These are phyloP conservation scores for Cucurbita moschata DNA, from an alignment of 306 rosid genomes.

Conservation along the genomic window DNA sequence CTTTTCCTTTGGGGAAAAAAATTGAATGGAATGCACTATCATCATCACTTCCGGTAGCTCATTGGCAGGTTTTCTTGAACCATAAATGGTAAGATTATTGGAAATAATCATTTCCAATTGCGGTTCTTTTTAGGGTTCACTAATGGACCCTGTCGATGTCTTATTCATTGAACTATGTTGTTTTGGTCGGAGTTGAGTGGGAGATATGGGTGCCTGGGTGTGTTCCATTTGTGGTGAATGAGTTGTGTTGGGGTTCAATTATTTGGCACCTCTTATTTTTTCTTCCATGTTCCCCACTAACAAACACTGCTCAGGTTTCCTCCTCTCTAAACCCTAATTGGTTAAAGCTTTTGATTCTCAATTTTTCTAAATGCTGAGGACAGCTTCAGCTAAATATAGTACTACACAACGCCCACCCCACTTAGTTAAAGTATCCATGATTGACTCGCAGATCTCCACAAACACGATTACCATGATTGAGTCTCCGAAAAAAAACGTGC, in stretches of 20 bases:
- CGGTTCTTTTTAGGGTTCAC: too few relatives aligned
- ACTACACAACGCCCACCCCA: neutral
- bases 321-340: neutral
- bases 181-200: neutral
- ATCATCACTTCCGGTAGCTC: neutral
- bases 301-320: neutral
- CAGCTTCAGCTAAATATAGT: neutral
- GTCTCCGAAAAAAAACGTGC: too few relatives aligned
- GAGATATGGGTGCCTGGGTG: too few relatives aligned
- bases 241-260: neutral
- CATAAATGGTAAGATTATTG: neutral
- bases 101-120: neutral
- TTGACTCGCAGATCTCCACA: too few relatives aligned
- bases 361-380: neutral
- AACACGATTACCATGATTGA: too few relatives aligned
- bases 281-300: constrained; percentile 1
- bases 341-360: neutral
- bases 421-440: too few relatives aligned
- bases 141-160: too few relatives aligned
- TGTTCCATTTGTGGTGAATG: neutral
- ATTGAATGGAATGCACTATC: neutral
- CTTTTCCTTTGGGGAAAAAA: neutral
- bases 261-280: neutral
- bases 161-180: too few relatives aligned
- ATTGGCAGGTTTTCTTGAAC: neutral